These are phyloP conservation scores for Diaporthe longicolla DNA, from an alignment of 2,329 filamentous ascomycete species.

Conservation along the genomic window DNA sequence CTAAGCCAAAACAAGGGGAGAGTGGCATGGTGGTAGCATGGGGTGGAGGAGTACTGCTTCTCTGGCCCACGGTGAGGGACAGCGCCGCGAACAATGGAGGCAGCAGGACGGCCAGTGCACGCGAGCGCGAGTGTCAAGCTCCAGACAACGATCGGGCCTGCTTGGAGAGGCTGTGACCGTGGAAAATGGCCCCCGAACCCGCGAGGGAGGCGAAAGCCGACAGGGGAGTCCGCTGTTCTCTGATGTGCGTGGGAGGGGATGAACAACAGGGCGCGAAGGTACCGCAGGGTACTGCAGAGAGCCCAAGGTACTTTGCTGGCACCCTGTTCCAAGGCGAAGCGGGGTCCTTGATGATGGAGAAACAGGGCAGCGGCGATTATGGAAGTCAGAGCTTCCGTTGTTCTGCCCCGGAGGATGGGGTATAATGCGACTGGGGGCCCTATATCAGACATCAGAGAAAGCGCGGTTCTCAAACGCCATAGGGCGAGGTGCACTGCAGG, in stretches of 20 bases:
- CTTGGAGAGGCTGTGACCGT: conserved; percentile 38
- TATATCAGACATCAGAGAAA: conserved; percentile 49
- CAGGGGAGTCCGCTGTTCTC: conserved; percentile 43
- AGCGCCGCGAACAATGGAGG: conserved; percentile 61
- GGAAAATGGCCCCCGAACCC: conserved; percentile 36
- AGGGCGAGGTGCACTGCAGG: conserved; percentile 45
- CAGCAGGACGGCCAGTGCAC: conserved; percentile 55
- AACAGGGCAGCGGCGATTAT: conserved; percentile 42
- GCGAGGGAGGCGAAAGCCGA: conserved; percentile 36
- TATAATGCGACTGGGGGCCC: conserved; percentile 47
- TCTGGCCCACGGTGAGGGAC: conserved; percentile 44
- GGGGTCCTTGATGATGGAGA: conserved; percentile 41
- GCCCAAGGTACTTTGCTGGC: conserved; percentile 38
- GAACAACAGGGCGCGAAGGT: conserved; percentile 36
- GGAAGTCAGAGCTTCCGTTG: conserved; percentile 40
- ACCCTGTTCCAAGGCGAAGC: conserved; percentile 39
- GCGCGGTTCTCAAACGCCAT: conserved; percentile 47
- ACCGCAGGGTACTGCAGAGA: conserved; percentile 34
- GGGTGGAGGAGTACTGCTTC: conserved; percentile 9
- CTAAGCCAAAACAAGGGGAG: conserved; percentile 34
- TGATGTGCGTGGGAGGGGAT: conserved; percentile 41
- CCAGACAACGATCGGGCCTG: conserved; percentile 46
- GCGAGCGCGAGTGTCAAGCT: conserved; percentile 41
- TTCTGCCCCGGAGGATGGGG: conserved; percentile 48
- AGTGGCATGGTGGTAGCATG: conserved; percentile 26